A percentile compares a stretch with the other conserved stretches of the same genome.
These are phyloP conservation scores for Cystobasidium slooffiae DNA, from an alignment of 1,284 basidiomycete genomes.

Conservation along the genomic window DNA sequence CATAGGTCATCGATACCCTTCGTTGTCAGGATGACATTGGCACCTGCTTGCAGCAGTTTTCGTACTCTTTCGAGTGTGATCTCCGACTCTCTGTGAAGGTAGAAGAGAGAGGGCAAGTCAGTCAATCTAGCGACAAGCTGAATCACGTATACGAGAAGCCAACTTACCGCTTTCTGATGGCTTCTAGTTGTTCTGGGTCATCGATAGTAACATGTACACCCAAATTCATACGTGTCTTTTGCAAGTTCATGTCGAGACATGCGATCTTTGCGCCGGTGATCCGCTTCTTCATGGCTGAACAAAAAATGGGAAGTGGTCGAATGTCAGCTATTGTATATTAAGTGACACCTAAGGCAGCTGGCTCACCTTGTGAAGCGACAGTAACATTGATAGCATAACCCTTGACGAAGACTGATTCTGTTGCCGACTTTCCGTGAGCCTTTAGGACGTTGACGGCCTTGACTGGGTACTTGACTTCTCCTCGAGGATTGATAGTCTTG, in stretches of 20 bases:
- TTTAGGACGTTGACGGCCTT: constrained; percentile 99
- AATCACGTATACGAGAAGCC: not conserved
- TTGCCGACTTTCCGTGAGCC: constrained; percentile 93
- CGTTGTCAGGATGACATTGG: constrained; percentile 96
- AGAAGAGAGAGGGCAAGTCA: not conserved
- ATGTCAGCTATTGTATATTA: constrained; percentile 3
- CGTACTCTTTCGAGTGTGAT: constrained; percentile 95
- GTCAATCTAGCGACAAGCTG: constrained; percentile 4
- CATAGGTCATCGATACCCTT: constrained; percentile 99
- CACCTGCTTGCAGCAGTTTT: constrained; percentile 93
- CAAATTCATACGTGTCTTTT: constrained; percentile 96
- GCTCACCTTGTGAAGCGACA: constrained; percentile 91
- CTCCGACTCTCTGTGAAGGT: constrained; percentile 77
- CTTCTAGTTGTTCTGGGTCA: constrained; percentile 94
- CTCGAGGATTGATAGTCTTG: constrained; percentile 89
- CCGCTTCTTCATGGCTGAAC: constrained; percentile 92
- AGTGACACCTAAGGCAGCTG: not conserved
- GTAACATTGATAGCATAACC: constrained; percentile 99
- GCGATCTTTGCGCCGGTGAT: constrained; percentile 95
- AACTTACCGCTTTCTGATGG: constrained; percentile 83
- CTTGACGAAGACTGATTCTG: constrained; percentile 92
- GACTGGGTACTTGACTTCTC: constrained; percentile 98
- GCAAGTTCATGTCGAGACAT: constrained; percentile 96
- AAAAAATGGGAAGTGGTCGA: constrained; percentile 7
- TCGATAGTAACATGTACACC: constrained; percentile 98